Percentiles rank a stretch among this genome's conserved stretches.
phyloP scores from a whole-genome alignment of 2,329 filamentous ascomycete genomes.

The Meredithiella fracta region DNA sequence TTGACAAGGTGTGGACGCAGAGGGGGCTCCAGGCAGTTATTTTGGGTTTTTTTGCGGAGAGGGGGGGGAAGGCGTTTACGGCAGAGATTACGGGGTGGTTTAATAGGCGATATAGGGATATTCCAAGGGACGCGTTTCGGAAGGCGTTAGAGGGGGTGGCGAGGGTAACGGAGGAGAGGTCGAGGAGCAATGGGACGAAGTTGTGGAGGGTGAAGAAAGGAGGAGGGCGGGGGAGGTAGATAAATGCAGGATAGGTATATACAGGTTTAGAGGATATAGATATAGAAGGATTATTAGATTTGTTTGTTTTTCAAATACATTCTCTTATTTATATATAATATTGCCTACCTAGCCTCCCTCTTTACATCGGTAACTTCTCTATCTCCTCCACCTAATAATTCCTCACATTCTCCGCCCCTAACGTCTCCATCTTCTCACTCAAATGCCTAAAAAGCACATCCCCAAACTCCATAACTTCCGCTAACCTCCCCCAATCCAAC shows the following conservation, averaged over 20 bases:
- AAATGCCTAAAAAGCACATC: constrained; percentile 66
- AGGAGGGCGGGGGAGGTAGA: background rate
- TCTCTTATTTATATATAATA: background rate
- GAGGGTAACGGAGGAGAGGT: constrained; percentile 39
- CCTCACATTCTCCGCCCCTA: constrained; percentile 78
- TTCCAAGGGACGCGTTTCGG: constrained; percentile 41
- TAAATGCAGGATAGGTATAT: background rate
- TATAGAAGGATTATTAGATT: background rate
- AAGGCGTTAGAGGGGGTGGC: constrained; percentile 64
- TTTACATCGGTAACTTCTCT: constrained; percentile 47
- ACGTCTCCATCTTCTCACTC: constrained; percentile 63
- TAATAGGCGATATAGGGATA: constrained; percentile 13
- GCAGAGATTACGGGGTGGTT: constrained; percentile 30
- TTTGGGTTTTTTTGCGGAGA: constrained; percentile 54
- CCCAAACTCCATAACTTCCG: constrained; percentile 56
- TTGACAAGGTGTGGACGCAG: constrained; percentile 13
- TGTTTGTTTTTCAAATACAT: background rate
- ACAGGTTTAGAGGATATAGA: no score
- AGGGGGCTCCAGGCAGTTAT: constrained; percentile 8
- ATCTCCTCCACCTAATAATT: constrained; percentile 73
- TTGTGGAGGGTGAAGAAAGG: constrained; percentile 34
- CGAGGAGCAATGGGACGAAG: constrained; percentile 29
- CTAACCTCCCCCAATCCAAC: constrained; percentile 31
- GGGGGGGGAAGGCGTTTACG: constrained; percentile 55
- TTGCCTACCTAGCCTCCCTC: no score